Conservation (phyloP, 768 basidiomycete genomes). For the Tulasnella sp. region DNA sequence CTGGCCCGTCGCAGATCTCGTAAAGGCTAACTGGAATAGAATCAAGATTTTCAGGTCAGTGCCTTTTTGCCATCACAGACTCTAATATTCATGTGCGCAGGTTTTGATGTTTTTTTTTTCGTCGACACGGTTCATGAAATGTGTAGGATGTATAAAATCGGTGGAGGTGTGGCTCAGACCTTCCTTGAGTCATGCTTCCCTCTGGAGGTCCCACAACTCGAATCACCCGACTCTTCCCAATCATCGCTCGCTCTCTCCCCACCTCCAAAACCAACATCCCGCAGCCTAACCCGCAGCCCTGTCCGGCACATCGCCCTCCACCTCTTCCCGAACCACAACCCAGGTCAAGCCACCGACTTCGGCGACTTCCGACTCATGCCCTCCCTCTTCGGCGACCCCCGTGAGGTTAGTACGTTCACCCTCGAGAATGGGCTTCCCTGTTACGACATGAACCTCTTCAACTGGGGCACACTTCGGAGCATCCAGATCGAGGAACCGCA, state of each 20-base stretch:
- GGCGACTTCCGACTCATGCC: conserved; percentile 2
- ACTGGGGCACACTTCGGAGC: conserved; percentile 1
- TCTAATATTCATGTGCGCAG: background rate
- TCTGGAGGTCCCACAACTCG: background rate
- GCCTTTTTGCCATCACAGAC: background rate
- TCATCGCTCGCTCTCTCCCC: background rate
- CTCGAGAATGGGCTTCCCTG: conserved; percentile 12
- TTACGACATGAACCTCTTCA: conserved; percentile 10
- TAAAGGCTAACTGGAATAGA: conserved; percentile 3
- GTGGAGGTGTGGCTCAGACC: background rate
- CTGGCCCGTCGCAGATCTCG: background rate
- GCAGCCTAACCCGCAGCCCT: too few species aligned
- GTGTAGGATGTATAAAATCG: conserved; percentile 8
- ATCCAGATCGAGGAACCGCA: conserved; percentile 15
- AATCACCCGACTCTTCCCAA: conserved; percentile 1
- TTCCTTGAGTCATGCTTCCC: conserved; percentile 9
- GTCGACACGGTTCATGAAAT: too few species aligned
- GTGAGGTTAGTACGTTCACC: conserved; percentile 3
- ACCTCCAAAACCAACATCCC: background rate
- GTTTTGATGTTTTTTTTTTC: too few species aligned
- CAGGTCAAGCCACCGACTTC: conserved; percentile 1
- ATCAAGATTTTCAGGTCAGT: conserved; percentile 9
- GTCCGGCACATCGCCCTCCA: conserved; percentile 12
- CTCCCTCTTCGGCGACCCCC: conserved; percentile 9
- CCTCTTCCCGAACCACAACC: background rate